These are phyloP conservation scores for Paraphysoderma sedebokerense DNA, from an alignment of 371 early-diverging fungal species.

Conservation along the genomic window DNA sequence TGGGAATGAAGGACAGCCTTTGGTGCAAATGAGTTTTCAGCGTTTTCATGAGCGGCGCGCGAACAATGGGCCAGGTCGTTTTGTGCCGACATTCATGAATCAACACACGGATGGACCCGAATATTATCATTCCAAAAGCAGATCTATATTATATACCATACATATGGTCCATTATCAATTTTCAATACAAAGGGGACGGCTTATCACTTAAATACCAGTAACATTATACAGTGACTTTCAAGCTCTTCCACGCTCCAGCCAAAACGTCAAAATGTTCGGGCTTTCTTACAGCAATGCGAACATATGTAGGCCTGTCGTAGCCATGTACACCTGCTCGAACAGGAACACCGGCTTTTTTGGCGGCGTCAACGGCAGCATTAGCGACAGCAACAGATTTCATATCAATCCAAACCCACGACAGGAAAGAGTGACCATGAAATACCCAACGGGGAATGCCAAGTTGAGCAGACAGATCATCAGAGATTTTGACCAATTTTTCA, in stretches of 20 bases:
- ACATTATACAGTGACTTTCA: too few relatives aligned
- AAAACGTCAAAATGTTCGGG: constrained; percentile 39
- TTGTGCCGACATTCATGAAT: too few relatives aligned
- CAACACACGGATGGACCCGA: too few relatives aligned
- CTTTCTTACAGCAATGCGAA: constrained; percentile 60
- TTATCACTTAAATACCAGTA: too few relatives aligned
- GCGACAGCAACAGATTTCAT: constrained; percentile 32
- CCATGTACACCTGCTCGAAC: constrained; percentile 63
- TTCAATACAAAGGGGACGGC: too few relatives aligned
- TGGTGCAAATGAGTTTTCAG: too few relatives aligned
- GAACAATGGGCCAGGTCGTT: too few relatives aligned
- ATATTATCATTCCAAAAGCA: too few relatives aligned
- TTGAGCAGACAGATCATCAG: constrained; percentile 3
- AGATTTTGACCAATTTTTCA: constrained; percentile 21
- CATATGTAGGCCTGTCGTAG: constrained; percentile 50
- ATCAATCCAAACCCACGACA: constrained; percentile 76
- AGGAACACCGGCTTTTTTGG: constrained; percentile 58
- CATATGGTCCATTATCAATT: too few relatives aligned
- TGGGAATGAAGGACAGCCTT: too few relatives aligned
- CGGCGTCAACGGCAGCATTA: constrained; percentile 35
- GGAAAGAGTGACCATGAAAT: constrained; percentile 48
- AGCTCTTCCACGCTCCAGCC: constrained; percentile 34
- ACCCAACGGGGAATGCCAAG: constrained; percentile 27
- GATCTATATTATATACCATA: too few relatives aligned
- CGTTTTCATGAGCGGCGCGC: too few relatives aligned